A percentile compares a stretch with the other conserved stretches of the same genome.
Evolutionary conservation across 163 green algal genomes (phyloP).

Genomic region (Chlorella variabilis): DNA sequence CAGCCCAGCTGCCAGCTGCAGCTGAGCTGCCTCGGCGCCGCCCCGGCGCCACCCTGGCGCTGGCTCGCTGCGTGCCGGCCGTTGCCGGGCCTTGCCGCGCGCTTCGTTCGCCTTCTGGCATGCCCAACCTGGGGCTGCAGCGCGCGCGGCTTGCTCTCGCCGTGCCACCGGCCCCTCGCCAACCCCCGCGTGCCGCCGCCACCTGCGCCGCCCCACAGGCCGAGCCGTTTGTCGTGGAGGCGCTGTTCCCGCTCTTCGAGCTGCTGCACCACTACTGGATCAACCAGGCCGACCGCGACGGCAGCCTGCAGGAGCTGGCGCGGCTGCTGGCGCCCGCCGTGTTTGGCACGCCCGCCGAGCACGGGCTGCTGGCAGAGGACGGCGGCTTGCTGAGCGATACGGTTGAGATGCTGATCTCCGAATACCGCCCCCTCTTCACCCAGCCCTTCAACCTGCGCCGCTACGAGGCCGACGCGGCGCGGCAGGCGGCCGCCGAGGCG

Average conservation of each 20-base stretch:
- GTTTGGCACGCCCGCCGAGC: constrained; percentile 26
- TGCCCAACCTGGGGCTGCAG: background rate
- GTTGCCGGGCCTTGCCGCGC: too few relatives aligned
- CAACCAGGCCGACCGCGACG: constrained; percentile 47
- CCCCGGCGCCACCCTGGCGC: too few relatives aligned
- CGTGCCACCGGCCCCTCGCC: too few relatives aligned
- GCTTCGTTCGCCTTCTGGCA: too few relatives aligned
- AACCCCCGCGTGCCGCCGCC: background rate
- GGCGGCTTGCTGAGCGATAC: constrained; percentile 24
- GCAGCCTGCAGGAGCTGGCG: constrained; percentile 26
- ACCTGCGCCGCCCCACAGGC: too few relatives aligned
- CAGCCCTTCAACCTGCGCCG: constrained; percentile 44
- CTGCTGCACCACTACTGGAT: constrained; percentile 54
- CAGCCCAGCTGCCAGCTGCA: too few relatives aligned
- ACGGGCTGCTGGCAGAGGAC: constrained; percentile 15
- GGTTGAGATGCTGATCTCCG: constrained; percentile 37
- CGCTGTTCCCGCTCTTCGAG: constrained; percentile 53
- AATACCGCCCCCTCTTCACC: constrained; percentile 54
- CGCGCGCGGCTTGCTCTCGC: too few relatives aligned
- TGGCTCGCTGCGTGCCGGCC: too few relatives aligned
- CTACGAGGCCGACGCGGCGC: constrained; percentile 32
- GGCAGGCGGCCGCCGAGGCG: constrained; percentile 21
- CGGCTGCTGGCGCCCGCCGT: constrained; percentile 31
- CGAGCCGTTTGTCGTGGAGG: constrained; percentile 42
- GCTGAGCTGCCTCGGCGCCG: too few relatives aligned